These are phyloP conservation scores for Coemansia sp. DNA, from an alignment of 192 early-diverging fungal genomes.

Conservation along the genomic window DNA sequence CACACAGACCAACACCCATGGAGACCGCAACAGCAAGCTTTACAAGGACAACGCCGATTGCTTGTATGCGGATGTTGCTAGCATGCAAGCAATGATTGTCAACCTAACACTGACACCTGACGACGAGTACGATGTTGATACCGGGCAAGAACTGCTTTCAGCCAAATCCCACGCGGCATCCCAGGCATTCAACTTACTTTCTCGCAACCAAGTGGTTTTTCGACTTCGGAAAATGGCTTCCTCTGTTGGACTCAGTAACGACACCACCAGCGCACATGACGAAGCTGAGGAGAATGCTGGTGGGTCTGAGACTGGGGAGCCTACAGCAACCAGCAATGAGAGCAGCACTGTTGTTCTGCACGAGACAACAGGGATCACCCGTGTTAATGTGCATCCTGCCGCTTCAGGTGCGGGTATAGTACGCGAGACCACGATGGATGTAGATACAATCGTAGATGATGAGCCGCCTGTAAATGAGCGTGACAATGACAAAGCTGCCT, in stretches of 20 bases:
- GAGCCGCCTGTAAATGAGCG: not conserved
- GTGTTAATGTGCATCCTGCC: conserved; percentile 1
- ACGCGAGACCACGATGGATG: not conserved
- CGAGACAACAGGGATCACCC: conserved; percentile 30
- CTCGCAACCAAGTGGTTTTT: conserved; percentile 8
- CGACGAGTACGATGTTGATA: conserved; percentile 29
- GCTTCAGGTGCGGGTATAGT: not conserved
- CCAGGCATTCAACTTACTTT: not conserved
- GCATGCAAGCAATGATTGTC: conserved; percentile 27
- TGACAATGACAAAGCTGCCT: not conserved
- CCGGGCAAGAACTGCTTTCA: conserved; percentile 22
- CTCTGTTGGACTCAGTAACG: conserved; percentile 21
- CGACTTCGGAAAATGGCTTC: conserved; percentile 20
- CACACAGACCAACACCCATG: not conserved
- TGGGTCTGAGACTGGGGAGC: not conserved
- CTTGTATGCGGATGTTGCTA: conserved; percentile 24
- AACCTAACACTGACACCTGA: conserved; percentile 44
- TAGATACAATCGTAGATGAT: not conserved
- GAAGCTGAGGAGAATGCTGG: not conserved
- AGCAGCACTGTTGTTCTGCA: conserved; percentile 25
- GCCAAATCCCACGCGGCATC: not conserved
- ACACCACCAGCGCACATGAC: not conserved
- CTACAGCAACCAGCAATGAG: not conserved
- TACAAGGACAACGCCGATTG: not conserved
- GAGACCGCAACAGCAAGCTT: not conserved